These are phyloP conservation scores for Dalbergia cochinchinensis DNA, from an alignment of 306 rosid genomes.

Conservation along the genomic window DNA sequence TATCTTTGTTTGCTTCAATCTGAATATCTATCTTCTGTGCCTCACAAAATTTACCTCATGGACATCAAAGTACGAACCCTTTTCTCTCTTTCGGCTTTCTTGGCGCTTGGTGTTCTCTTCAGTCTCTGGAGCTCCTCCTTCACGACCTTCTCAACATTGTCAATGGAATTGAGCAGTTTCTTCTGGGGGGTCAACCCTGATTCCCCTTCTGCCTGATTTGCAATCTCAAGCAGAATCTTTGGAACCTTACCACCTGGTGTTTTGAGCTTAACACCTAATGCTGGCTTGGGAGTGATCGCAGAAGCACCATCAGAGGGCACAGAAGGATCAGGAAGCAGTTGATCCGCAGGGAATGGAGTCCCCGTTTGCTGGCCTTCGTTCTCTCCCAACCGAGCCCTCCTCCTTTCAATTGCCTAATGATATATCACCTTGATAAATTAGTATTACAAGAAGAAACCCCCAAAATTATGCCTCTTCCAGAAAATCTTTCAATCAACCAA, in stretches of 20 bases:
- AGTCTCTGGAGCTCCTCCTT: slow-evolving; percentile 73
- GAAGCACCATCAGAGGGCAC: slow-evolving; percentile 22
- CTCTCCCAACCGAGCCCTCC: slow-evolving; percentile 62
- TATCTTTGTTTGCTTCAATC: neutral
- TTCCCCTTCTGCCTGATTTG: slow-evolving; percentile 51
- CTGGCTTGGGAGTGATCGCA: slow-evolving; percentile 40
- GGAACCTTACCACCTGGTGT: slow-evolving; percentile 48
- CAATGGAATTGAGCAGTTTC: slow-evolving; percentile 76
- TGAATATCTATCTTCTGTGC: neutral
- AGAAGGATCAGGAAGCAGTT: slow-evolving; percentile 33
- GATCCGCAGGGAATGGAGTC: slow-evolving; percentile 47
- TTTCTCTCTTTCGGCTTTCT: slow-evolving; percentile 78
- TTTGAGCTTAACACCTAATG: slow-evolving; percentile 18
- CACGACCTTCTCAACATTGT: slow-evolving; percentile 70
- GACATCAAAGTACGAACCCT: slow-evolving; percentile 79
- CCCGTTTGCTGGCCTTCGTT: slow-evolving; percentile 55
- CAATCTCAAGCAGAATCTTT: slow-evolving; percentile 52
- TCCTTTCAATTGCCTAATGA: slow-evolving; percentile 80
- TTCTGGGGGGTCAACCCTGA: slow-evolving; percentile 77
- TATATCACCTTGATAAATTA: neutral
- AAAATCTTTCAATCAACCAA: neutral
- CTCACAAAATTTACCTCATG: slow-evolving; percentile 66
- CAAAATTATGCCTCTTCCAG: neutral
- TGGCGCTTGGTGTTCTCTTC: slow-evolving; percentile 73
- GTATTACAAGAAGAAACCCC: neutral